Evolutionary conservation across 192 early-diverging fungal genomes (phyloP), one percentile per base, ranked within the genome.

Genomic region (Spizellomyces sp.): DNA sequence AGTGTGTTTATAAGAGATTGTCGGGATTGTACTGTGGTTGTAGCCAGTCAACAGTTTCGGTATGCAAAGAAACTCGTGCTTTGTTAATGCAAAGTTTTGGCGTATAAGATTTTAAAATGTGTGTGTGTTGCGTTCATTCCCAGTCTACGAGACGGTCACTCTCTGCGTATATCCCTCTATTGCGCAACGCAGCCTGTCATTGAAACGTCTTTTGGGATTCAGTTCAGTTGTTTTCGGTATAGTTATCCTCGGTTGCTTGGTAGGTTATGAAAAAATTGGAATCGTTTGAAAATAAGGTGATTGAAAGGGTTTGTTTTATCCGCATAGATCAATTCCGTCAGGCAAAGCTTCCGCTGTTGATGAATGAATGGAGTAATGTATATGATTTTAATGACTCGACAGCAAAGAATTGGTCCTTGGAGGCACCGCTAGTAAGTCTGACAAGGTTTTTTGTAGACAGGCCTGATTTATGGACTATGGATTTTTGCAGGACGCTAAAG

Each of bases 1-100:
- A 60, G 70, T 14, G 66, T 79, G 44, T 79, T 79, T 52, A 27
- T 79, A 17, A 15, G 78, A 9, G 78, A 77, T 59, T 78, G 74
- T 44, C n/a, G 44, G 45, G 60, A 76, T 27, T 73, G 63, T 21
- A 67, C 64, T 6, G 14, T 79, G 43, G 69, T 79, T 0, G 62
- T 50, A 48, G 78, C 78, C 9, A 21, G 57, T 14, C 78, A 67
- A 47, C 78, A 79, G 54, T 66, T 79, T 22, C 17, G 78, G 74
- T 75, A 71, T 45, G 66, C 27, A 36, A n/a, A n/a, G n/a, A n/a
- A n/a, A n/a, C n/a, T n/a, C 17, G 59, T 15, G 59, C 15, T 4
- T 67, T 67, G 46, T 9, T 36, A 9, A 67, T 19, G 63, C 50
- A 14, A 22, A 9, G 36, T 17, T 56, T 59, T 41, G 50, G 52